Percentiles rank a stretch among this genome's conserved stretches.
These are phyloP conservation scores for Candida gigantensis DNA, from an alignment of 1,139 yeast species.

Conservation along the genomic window DNA sequence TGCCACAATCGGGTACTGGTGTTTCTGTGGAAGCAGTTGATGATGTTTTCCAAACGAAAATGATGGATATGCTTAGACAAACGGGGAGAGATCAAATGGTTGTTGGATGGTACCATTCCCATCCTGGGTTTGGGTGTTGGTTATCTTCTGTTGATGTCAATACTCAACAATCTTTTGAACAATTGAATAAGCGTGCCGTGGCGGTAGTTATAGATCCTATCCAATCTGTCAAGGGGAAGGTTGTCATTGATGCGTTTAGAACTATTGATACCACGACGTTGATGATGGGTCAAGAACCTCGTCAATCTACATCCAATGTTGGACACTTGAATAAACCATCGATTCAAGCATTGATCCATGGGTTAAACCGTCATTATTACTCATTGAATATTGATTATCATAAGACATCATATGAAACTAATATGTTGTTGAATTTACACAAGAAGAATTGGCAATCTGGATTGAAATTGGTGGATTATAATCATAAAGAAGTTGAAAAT, in stretches of 20 bases:
- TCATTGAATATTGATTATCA: constrained; percentile 93
- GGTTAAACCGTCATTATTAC: constrained; percentile 94
- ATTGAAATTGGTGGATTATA: constrained; percentile 73
- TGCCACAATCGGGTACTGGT: constrained; percentile 99
- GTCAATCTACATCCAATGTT: constrained; percentile 94
- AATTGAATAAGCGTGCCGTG: constrained; percentile 89
- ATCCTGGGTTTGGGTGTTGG: constrained; percentile 99
- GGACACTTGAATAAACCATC: constrained; percentile 98
- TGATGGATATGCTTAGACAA: constrained; percentile 99
- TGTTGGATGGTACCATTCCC: constrained; percentile 99
- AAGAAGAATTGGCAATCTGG: constrained; percentile 98
- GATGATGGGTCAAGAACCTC: constrained; percentile 97
- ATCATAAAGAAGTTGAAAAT: constrained; percentile 75
- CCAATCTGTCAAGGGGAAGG: constrained; percentile 98
- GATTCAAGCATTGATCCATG: constrained; percentile 95
- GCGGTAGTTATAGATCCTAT: constrained; percentile 98
- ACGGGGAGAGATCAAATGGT: constrained; percentile 99
- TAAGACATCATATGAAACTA: constrained; percentile 89
- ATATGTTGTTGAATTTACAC: constrained; percentile 91
- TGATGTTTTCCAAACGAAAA: constrained; percentile 96
- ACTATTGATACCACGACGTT: constrained; percentile 83
- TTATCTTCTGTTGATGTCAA: constrained; percentile 94
- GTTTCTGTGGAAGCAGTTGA: constrained; percentile 99
- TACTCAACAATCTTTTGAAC: constrained; percentile 97
- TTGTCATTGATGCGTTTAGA: constrained; percentile 97